Base-by-base conservation (phyloP, 2,329 filamentous ascomycete species). In the Trichophyton simii region DNA sequence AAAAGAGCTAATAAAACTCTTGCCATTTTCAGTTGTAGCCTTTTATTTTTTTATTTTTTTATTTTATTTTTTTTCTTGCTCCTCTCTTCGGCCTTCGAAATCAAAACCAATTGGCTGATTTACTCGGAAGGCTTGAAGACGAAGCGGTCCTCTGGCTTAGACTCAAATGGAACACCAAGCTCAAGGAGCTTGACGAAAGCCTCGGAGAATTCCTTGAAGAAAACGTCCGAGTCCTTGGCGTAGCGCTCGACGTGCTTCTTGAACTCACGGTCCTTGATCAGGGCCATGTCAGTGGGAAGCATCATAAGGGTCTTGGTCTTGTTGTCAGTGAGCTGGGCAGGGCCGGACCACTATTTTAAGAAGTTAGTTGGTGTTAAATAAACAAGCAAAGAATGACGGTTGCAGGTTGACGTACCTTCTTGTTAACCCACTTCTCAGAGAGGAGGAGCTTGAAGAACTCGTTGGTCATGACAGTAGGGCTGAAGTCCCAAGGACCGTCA, bases 271-370 rank as follows among this genome's bases (percentile, higher is more conserved):
- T 97, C 92, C 78, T 91, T 83, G 71, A 95, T 78, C 61, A 97
- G 80, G 61, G 87, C 87, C 77, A 95, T 85, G 72, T 99, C 92
- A 66, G 90, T 88, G 60, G 94, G 94, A 75, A 99, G 80, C 92
- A 99, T 97, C 94, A 99, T 97, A 69, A 97, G 79, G 48, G 82
- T 82, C 83, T 95, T 91, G 70, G 87, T 89, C 71, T 80, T 83
- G 79, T 88, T 88, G 78, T 97, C 91, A 78, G 95, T 86, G 73
- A 87, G 92, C 82, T 95, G 91, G 77, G 86, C 85, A 67, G 91
- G 91, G 31, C 94, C 92, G 69, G 91, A 84, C 92, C 90, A 95
- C 82, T 68, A 42, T 55, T 36, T 13, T 52, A 20, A 5, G 41
- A 13, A 15, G 48, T 63, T 54, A 63, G 55, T n/a, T 20, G 9